Evolutionary conservation across 1,139 yeast genomes (phyloP), one percentile per base, ranked within the genome.

Genomic region (Entelexis sorbosivorans): DNA sequence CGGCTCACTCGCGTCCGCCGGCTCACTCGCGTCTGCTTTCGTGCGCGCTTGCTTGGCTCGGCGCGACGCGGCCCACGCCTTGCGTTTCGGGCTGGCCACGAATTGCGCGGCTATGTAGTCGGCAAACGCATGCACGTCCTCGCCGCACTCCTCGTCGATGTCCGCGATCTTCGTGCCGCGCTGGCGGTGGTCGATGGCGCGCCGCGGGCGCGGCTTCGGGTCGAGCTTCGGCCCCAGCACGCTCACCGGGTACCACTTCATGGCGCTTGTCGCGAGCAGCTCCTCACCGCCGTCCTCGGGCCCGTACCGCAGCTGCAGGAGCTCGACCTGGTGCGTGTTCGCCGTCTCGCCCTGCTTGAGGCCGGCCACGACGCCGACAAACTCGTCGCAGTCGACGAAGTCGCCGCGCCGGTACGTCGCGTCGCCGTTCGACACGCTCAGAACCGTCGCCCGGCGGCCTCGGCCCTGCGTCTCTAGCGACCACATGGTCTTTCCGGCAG

Each of bases 261-360:
- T 3, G 6, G 20, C 5, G 35, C 47, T 46, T 2, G 54, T 49
- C 7, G 52, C 55, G 10, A 36, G n/a, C 6, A 46, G 32, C 35
- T 44, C 49, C 16, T 34, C 20, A 5, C 22, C 13, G 13, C 10
- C 26, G 14, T 44, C 39, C 11, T 34, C 47, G 4, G 20, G 16
- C 16, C 16, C 46, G 34, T 2, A 16, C 7, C 17, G 33, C 5
- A 48, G 34, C 10, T 40, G 38, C 11, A 52, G 43, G 24, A 53
- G 42, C 42, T 52, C 49, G 7, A 39, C 56, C 6, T 28, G 31
- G n/a, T 53, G 56, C 17, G 46, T n/a, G 11, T 29, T 32, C 8
- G 44, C 51, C 17, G 55, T 32, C 38, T 49, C 54, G 20, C 56
- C 56, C 38, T 20, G 42, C 11, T 28, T 28, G 28, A 56, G 50